A percentile compares a stretch with the other conserved stretches of the same genome.
Conservation (phyloP, 805 yeast species). For the Kluyveromyces wickerhamii region DNA sequence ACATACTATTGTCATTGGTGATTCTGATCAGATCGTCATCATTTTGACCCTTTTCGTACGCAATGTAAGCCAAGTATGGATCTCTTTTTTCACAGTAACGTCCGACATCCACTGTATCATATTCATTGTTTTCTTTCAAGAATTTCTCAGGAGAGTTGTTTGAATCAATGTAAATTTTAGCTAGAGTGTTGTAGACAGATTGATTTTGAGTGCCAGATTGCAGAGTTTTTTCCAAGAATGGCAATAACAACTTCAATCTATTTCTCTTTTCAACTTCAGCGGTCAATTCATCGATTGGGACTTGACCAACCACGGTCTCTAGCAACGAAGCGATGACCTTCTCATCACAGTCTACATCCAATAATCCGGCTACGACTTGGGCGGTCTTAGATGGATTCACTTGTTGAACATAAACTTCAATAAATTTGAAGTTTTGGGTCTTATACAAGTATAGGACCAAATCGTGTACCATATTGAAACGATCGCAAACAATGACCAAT, state of each 20-base stretch:
- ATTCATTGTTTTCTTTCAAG: conserved; percentile 79
- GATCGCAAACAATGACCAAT: conserved; percentile 90
- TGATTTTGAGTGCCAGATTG: conserved; percentile 80
- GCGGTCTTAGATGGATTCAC: conserved; percentile 95
- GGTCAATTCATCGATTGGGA: conserved; percentile 83
- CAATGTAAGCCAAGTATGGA: conserved; percentile 95
- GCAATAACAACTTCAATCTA: conserved; percentile 82
- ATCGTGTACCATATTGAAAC: conserved; percentile 86
- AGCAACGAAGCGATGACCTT: conserved; percentile 70
- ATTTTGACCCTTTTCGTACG: conserved; percentile 90
- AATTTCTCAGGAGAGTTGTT: conserved; percentile 97
- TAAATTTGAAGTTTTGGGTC: conserved; percentile 90
- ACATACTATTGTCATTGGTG: conserved; percentile 96
- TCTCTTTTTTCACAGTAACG: conserved; percentile 98
- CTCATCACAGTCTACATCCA: conserved; percentile 98
- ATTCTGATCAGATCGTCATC: conserved; percentile 84
- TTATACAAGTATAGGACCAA: conserved; percentile 88
- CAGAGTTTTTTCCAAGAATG: conserved; percentile 85
- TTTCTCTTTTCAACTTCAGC: conserved; percentile 95
- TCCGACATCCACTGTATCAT: conserved; percentile 94
- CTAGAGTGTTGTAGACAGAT: conserved; percentile 89
- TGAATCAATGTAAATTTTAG: conserved; percentile 95
- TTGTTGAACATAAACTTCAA: conserved; percentile 96
- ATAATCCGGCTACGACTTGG: conserved; percentile 89
- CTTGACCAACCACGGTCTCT: conserved; percentile 84